These are phyloP conservation scores for Sarocladium brachiariae DNA, from an alignment of 2,329 filamentous ascomycete species.

Conservation along the genomic window DNA sequence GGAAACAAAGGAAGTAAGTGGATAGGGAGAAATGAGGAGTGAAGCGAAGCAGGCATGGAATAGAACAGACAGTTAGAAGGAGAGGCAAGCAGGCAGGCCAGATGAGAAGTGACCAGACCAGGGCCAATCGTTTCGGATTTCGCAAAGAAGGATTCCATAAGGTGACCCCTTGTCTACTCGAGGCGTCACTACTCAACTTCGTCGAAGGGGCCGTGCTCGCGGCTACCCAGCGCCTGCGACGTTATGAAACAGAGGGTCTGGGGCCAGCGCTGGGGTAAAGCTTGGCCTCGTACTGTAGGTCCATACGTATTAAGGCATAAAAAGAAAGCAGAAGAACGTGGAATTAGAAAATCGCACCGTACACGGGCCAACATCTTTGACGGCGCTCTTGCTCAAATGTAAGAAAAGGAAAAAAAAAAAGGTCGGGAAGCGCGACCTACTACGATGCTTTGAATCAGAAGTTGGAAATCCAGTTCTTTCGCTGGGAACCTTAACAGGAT, in stretches of 20 bases:
- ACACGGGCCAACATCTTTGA: no score
- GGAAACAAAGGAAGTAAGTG: conserved; percentile 6
- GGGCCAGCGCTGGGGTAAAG: neutral
- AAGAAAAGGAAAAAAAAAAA: no score
- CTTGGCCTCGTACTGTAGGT: no score
- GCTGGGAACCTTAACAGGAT: no score
- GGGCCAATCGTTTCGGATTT: neutral
- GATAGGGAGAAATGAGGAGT: conserved; percentile 2
- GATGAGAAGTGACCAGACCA: neutral
- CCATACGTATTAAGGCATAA: no score
- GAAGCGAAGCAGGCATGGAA: conserved; percentile 6
- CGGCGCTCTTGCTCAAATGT: no score
- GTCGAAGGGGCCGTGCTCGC: neutral
- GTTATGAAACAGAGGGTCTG: conserved; percentile 8
- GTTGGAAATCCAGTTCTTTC: no score
- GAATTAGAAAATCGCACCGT: no score
- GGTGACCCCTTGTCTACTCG: neutral
- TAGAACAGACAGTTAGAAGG: neutral
- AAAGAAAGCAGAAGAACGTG: no score
- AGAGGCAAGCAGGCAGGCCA: neutral
- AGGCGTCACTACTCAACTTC: neutral
- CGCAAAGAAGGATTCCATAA: conserved; percentile 1
- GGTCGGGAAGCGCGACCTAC: no score
- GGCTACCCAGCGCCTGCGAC: neutral
- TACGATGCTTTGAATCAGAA: no score